A percentile compares a stretch with the other conserved stretches of the same genome.
Conservation (phyloP, 768 basidiomycete species). For the Xerocomellus intermedius region DNA sequence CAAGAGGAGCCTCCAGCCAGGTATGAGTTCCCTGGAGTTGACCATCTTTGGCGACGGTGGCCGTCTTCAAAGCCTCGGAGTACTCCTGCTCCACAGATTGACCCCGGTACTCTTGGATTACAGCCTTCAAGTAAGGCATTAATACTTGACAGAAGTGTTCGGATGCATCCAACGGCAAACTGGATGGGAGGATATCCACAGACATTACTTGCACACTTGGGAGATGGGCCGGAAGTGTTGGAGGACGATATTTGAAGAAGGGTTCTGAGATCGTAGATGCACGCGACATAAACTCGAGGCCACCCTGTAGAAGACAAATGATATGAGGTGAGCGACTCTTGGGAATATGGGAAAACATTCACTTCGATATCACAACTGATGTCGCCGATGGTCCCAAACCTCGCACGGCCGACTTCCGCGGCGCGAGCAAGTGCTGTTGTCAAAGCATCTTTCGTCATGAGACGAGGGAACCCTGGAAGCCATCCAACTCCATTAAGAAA, state of each 20-base stretch:
- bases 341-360: conserved; percentile 6
- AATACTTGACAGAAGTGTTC: conserved; percentile 68
- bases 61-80: conserved; percentile 53
- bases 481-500: conserved; percentile 88
- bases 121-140: conserved; percentile 61
- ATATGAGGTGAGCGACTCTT: not conserved
- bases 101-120: conserved; percentile 46
- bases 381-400: conserved; percentile 77
- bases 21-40: conserved; percentile 48
- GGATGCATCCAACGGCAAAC: conserved; percentile 81
- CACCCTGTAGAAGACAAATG: conserved; percentile 51
- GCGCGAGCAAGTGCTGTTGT: conserved; percentile 48
- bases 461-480: conserved; percentile 71
- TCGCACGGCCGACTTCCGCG: conserved; percentile 46
- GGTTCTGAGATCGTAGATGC: conserved; percentile 78
- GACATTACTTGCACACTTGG: conserved; percentile 78
- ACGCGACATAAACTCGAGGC: conserved; percentile 77
- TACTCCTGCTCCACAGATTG: conserved; percentile 28
- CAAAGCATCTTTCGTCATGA: conserved; percentile 71
- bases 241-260: conserved; percentile 54
- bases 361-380: conserved; percentile 88
- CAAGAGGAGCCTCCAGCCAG: conserved; percentile 58
- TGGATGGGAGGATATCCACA: conserved; percentile 87
- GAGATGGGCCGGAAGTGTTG: conserved; percentile 41
- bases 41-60: conserved; percentile 68